phyloP scores from a whole-genome alignment of 176 grass and related monocot species.

The Elaeis guineensis region DNA sequence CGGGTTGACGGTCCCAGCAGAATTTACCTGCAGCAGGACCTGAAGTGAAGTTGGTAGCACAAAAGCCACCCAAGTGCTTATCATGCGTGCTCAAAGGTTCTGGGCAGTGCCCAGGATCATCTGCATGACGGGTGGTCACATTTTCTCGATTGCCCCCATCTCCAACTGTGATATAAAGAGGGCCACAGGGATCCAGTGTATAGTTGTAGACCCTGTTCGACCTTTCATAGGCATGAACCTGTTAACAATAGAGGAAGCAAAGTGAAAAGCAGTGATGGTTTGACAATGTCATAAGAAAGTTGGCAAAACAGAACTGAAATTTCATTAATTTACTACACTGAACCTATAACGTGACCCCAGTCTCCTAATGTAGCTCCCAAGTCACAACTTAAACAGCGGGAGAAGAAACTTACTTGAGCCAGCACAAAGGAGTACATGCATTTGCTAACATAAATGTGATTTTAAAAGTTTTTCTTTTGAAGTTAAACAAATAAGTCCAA shows the following conservation, averaged over 20 bases:
- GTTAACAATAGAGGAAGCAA: not conserved
- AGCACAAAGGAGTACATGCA: too few species aligned
- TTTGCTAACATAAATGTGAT: too few species aligned
- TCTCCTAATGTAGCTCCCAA: too few species aligned
- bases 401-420: too few species aligned
- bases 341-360: too few species aligned
- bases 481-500: too few species aligned
- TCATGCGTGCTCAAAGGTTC: slow-evolving; percentile 44
- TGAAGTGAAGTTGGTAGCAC: slow-evolving; percentile 61
- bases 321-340: too few species aligned
- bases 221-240: slow-evolving; percentile 93
- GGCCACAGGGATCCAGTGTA: slow-evolving; percentile 48
- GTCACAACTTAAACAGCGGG: too few species aligned
- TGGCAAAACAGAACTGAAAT: too few species aligned
- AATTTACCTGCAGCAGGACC: slow-evolving; percentile 65
- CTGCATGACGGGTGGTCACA: slow-evolving; percentile 54
- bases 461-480: too few species aligned
- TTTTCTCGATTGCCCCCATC: slow-evolving; percentile 78
- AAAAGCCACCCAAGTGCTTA: slow-evolving; percentile 39
- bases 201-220: slow-evolving; percentile 84
- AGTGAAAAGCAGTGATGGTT: not conserved
- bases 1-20: slow-evolving; percentile 75
- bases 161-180: slow-evolving; percentile 54
- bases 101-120: slow-evolving; percentile 58
- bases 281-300: too few species aligned